Evolutionary conservation across 805 yeast species (phyloP).

Genomic region (Schizosaccharomyces japonicus): DNA sequence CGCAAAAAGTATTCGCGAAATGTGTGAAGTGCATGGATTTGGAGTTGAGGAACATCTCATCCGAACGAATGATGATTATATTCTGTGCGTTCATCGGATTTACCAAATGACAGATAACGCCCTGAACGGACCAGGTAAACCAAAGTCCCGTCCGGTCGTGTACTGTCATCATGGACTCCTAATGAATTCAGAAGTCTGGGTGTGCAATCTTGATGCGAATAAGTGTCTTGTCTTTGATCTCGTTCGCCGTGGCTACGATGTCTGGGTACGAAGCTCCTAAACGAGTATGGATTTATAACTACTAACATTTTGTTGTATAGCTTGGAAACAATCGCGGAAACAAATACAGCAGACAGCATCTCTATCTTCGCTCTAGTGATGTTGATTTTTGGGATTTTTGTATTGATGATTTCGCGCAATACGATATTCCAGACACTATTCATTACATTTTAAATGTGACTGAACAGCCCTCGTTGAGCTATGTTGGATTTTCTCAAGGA

Average conservation of each 20-base stretch:
- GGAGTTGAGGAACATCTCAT: constrained; percentile 54
- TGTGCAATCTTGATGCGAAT: constrained; percentile 24
- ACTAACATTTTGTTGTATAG: constrained; percentile 16
- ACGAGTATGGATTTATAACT: neutral
- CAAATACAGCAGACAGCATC: constrained; percentile 70
- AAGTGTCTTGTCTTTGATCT: constrained; percentile 51
- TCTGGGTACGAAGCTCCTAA: constrained; percentile 14
- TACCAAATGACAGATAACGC: neutral
- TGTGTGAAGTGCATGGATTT: constrained; percentile 48
- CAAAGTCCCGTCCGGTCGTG: constrained; percentile 23
- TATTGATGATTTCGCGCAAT: constrained; percentile 73
- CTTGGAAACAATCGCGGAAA: constrained; percentile 82
- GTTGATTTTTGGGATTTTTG: constrained; percentile 69
- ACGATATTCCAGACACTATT: constrained; percentile 68
- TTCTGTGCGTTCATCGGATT: constrained; percentile 45
- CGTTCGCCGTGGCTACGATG: constrained; percentile 70
- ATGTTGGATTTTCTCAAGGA: constrained; percentile 83
- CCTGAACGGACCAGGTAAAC: neutral
- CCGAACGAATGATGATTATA: constrained; percentile 50
- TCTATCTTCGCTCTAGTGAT: constrained; percentile 20
- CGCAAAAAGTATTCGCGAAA: neutral
- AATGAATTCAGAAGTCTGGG: constrained; percentile 74
- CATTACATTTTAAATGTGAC: constrained; percentile 42
- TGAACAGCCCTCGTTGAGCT: constrained; percentile 25
- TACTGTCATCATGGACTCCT: constrained; percentile 80